Evolutionary conservation across 805 yeast genomes (phyloP).

Genomic region (Candida adriatica): DNA sequence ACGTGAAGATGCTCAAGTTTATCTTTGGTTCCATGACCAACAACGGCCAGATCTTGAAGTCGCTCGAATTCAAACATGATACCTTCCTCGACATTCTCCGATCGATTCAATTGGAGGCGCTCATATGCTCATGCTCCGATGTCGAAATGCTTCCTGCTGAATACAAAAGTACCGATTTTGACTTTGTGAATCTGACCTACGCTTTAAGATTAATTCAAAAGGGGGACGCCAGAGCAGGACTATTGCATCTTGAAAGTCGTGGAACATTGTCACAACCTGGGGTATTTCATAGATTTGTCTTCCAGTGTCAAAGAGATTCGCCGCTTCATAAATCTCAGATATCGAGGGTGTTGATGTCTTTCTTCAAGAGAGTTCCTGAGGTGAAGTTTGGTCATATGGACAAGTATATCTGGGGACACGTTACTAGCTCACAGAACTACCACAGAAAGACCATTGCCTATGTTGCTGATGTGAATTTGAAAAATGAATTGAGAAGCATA

Average conservation of each 20-base stretch:
- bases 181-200: slow-evolving; percentile 11
- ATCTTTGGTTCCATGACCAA: slow-evolving; percentile 8
- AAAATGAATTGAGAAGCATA: slow-evolving; percentile 7
- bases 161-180: slow-evolving; percentile 12
- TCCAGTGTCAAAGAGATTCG: slow-evolving; percentile 3
- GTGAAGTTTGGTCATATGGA: slow-evolving; percentile 8
- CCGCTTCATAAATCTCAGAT: slow-evolving; percentile 1
- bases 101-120: slow-evolving; percentile 10
- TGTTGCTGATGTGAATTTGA: slow-evolving; percentile 1
- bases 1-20: slow-evolving; percentile 12
- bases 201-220: slow-evolving; percentile 6
- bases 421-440: slow-evolving; percentile 5
- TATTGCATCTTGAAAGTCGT: slow-evolving; percentile 4
- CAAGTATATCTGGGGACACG: slow-evolving; percentile 5
- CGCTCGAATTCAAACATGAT: slow-evolving; percentile 2
- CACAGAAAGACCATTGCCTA: slow-evolving; percentile 3
- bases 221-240: slow-evolving; percentile 5
- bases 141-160: slow-evolving; percentile 8
- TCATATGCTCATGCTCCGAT: slow-evolving; percentile 9
- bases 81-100: slow-evolving; percentile 11
- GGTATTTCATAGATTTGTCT: slow-evolving; percentile 9
- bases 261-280: slow-evolving; percentile 10
- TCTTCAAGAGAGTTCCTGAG: slow-evolving; percentile 4
- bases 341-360: slow-evolving; percentile 1
- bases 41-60: slow-evolving; percentile 4